Base-by-base conservation (phyloP, 768 basidiomycete species). In the Tulasnella sp. region DNA sequence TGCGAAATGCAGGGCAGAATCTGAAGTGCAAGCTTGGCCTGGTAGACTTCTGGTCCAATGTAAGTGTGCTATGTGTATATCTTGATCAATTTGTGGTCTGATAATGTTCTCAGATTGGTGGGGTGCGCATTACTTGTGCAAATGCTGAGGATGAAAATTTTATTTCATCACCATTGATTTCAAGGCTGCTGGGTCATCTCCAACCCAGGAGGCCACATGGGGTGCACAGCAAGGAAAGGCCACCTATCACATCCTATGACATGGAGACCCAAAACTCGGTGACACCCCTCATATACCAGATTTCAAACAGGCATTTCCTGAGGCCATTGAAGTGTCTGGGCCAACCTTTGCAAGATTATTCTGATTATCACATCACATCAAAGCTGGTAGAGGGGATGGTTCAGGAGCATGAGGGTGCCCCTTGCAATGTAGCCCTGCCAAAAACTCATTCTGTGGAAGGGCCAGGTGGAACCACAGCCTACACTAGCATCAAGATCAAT, bases 401-500 rank as follows among this genome's bases (percentile, higher is more conserved):
- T 1, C 38, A 38, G 38, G 21, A 6, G 7, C 39, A 40, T 34
- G 44, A 18, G 27, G 79, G 19, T 0, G 83, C 87, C 24, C 81
- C 82, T 18, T 92, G 89, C 79, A 81, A 85, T 81, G 90, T 90
- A 80, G 68, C 24, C 81, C 18, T 68, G 42, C 48, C 21, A 34
- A 19, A 1, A 56, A 6, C 72, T 14, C 14, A 68, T 68, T 31
- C 16, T 8, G 34, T 68, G n/a, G 62, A 40, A 40, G 58, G 71
- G 1, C 21, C 68, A 31, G 40, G 76, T 34, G 19, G 46, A 80
- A 10, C 27, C 24, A 31, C 31, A 81, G 38, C 82, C 46, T 36
- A 79, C 27, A n/a, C 36, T 16, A 10, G 18, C 42, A 72, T 48
- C 27, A n/a, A 34, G 40, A 31, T 75, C 19, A 34, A 40, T 39